Percentiles rank a stretch among this genome's conserved stretches.
Evolutionary conservation across 2,329 filamentous ascomycete genomes (phyloP).

Genomic region (Epichloe baconii): DNA sequence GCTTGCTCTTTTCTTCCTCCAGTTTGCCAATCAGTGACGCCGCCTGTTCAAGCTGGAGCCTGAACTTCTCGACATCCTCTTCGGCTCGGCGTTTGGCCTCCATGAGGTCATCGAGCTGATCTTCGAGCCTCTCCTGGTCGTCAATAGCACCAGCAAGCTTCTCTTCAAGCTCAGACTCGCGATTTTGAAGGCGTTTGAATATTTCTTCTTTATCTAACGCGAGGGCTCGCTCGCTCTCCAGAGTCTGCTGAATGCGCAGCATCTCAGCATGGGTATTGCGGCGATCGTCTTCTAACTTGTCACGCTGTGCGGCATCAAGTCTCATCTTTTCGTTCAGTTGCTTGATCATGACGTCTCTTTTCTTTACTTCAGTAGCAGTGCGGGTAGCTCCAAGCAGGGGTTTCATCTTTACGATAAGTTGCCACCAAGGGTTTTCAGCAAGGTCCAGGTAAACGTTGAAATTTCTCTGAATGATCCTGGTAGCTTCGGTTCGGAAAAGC

Average conservation of each 20-base stretch:
- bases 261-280: constrained; percentile 79
- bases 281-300: constrained; percentile 80
- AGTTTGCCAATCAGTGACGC: constrained; percentile 73
- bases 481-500: constrained; percentile 87
- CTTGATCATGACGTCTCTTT: constrained; percentile 84
- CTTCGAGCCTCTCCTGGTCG: constrained; percentile 87
- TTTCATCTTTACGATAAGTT: constrained; percentile 86
- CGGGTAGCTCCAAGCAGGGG: constrained; percentile 84
- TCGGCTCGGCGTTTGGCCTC: constrained; percentile 82
- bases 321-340: constrained; percentile 75
- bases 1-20: constrained; percentile 71
- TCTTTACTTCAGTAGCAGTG: constrained; percentile 87
- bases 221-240: constrained; percentile 91
- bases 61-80: constrained; percentile 65
- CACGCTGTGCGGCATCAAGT: constrained; percentile 58
- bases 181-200: constrained; percentile 83
- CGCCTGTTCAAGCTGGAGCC: constrained; percentile 80
- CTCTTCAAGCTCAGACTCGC: constrained; percentile 85
- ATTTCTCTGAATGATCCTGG: constrained; percentile 86
- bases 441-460: constrained; percentile 86
- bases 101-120: constrained; percentile 80
- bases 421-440: constrained; percentile 94
- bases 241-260: constrained; percentile 77
- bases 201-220: constrained; percentile 98
- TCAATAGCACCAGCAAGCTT: constrained; percentile 85